Conservation (phyloP, 192 early-diverging fungal genomes). For the Entomortierella beljakovae region DNA sequence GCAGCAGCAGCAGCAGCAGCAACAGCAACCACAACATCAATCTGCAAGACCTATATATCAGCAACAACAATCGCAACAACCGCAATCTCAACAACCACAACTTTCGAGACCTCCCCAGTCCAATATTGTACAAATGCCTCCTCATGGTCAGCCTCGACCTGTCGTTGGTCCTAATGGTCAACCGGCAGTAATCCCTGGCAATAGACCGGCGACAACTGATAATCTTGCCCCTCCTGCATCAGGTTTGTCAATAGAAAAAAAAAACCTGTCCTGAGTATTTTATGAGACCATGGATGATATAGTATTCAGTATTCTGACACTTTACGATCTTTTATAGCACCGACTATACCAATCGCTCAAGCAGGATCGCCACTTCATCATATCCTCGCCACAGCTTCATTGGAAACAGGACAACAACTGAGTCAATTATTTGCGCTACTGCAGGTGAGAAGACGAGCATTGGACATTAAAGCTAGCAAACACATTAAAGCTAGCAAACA, state of each 20-base stretch:
- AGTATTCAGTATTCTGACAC: background rate
- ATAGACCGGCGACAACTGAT: background rate
- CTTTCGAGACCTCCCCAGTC: slow-evolving; percentile 13
- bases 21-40: slow-evolving; percentile 17
- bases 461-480: background rate
- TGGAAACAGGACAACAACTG: slow-evolving; percentile 27
- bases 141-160: slow-evolving; percentile 4
- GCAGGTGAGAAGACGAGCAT: slow-evolving; percentile 17
- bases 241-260: background rate
- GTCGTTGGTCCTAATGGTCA: slow-evolving; percentile 8
- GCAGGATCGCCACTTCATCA: slow-evolving; percentile 42
- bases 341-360: slow-evolving; percentile 30
- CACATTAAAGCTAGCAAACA: too few species aligned
- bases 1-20: slow-evolving; percentile 3
- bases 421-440: slow-evolving; percentile 28
- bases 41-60: slow-evolving; percentile 3
- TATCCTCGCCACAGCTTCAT: slow-evolving; percentile 21
- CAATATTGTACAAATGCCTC: slow-evolving; percentile 21
- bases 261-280: too few species aligned
- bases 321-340: background rate
- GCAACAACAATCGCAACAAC: slow-evolving; percentile 13
- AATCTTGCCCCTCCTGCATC: slow-evolving; percentile 8
- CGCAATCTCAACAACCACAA: slow-evolving; percentile 6
- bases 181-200: slow-evolving; percentile 9
- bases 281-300: too few species aligned